Percentiles rank a stretch among this genome's conserved stretches.
These are phyloP conservation scores for Trichoderma gracile DNA, from an alignment of 2,329 filamentous ascomycete genomes.

Conservation along the genomic window DNA sequence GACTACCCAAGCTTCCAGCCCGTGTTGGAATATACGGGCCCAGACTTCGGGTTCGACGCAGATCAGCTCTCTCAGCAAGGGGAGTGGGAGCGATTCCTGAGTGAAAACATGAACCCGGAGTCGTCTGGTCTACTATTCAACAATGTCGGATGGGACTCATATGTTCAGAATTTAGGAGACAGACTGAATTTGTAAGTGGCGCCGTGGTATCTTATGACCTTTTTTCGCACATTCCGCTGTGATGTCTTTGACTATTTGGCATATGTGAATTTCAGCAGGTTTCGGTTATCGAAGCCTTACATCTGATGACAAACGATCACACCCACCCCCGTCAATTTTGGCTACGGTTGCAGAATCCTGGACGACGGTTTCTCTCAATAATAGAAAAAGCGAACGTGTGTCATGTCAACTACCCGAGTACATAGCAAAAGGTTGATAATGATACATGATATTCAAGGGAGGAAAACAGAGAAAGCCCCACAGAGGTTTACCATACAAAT, in stretches of 20 bases:
- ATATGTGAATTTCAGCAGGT: neutral
- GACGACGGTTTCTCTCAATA: neutral
- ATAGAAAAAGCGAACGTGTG: neutral
- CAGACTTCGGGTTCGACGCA: conserved; percentile 21
- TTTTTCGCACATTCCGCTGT: neutral
- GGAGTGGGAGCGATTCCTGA: conserved; percentile 17
- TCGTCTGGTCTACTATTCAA: conserved; percentile 15
- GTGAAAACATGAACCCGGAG: conserved; percentile 19
- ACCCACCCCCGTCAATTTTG: neutral
- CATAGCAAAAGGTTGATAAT: neutral
- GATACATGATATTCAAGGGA: neutral
- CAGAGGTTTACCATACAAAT: conserved; percentile 7
- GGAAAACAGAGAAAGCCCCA: neutral
- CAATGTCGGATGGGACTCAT: conserved; percentile 15
- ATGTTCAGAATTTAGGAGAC: conserved; percentile 17
- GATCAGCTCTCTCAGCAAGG: conserved; percentile 19
- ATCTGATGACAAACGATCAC: neutral
- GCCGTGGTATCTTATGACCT: neutral
- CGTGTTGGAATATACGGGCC: conserved; percentile 16
- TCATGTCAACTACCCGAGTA: neutral
- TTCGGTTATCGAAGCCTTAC: neutral
- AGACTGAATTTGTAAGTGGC: conserved; percentile 17
- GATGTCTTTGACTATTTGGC: neutral
- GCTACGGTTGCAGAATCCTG: neutral
- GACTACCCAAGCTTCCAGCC: conserved; percentile 23